Conservation (phyloP, 345 rosid species). For the Hibiscus mutabilis region DNA sequence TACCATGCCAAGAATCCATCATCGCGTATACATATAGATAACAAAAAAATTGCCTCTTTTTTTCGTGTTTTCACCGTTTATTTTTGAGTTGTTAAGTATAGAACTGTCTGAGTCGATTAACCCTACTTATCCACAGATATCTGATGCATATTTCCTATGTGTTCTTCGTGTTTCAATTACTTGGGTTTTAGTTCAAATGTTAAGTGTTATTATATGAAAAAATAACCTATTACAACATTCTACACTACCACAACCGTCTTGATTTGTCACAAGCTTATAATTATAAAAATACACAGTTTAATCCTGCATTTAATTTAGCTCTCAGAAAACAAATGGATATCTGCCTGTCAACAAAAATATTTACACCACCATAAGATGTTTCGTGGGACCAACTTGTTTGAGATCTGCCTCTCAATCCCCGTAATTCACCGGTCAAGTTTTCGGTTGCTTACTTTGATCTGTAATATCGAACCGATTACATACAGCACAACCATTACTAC, state of each 20-base stretch:
- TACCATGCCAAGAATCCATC: no score
- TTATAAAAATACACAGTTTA: not conserved
- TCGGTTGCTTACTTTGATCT: constrained; percentile 18
- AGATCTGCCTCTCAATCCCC: not conserved
- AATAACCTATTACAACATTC: no score
- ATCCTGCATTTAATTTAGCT: not conserved
- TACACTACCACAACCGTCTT: not conserved
- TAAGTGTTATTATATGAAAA: no score
- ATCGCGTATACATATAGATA: no score
- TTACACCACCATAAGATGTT: constrained; percentile 5
- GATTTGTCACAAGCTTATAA: not conserved
- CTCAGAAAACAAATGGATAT: not conserved
- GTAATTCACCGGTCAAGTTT: constrained; percentile 14
- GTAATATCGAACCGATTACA: constrained; percentile 10
- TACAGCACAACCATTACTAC: not conserved
- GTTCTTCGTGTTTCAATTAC: no score
- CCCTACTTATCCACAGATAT: no score
- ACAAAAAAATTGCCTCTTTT: no score
- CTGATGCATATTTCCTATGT: no score
- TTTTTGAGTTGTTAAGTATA: no score
- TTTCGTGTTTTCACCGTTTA: no score
- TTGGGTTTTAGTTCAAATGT: no score
- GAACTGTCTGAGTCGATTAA: no score
- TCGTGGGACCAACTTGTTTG: constrained; percentile 4
- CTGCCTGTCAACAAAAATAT: constrained; percentile 5